Conservation (phyloP, 2,329 filamentous ascomycete species). For the Colletotrichum eremochloae region DNA sequence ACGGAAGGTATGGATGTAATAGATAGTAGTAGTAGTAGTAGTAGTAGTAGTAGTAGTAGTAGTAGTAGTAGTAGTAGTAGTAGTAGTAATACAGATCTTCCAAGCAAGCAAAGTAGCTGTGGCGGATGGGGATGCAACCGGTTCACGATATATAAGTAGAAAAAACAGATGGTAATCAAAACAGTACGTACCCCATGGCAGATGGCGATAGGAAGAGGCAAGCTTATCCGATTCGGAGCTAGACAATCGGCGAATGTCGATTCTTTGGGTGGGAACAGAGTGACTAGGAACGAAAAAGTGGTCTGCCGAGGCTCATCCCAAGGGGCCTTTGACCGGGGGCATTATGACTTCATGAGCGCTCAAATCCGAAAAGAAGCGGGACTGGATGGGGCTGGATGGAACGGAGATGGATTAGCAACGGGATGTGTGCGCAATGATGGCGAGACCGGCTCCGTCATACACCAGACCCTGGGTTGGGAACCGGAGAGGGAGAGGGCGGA, state of each 20-base stretch:
- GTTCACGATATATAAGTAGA: constrained; percentile 38
- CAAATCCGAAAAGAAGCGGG: constrained; percentile 30
- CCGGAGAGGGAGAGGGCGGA: constrained; percentile 2
- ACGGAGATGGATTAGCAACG: neutral
- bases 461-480: too few relatives aligned
- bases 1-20: neutral
- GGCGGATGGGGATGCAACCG: constrained; percentile 17
- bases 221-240: constrained; percentile 29
- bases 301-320: constrained; percentile 40
- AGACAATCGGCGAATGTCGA: constrained; percentile 6
- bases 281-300: constrained; percentile 27
- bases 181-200: constrained; percentile 30
- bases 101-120: neutral
- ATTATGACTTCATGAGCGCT: constrained; percentile 37
- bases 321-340: constrained; percentile 8
- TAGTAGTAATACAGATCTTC: neutral
- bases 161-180: constrained; percentile 19
- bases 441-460: neutral
- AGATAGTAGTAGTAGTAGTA: neutral
- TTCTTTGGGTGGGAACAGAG: constrained; percentile 30
- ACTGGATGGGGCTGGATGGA: neutral
- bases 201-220: constrained; percentile 8
- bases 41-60: neutral
- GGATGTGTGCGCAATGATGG: neutral
- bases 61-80: neutral